Evolutionary conservation across 2,329 filamentous ascomycete species (phyloP).

Genomic region (Aspergillus pseudotamarii): DNA sequence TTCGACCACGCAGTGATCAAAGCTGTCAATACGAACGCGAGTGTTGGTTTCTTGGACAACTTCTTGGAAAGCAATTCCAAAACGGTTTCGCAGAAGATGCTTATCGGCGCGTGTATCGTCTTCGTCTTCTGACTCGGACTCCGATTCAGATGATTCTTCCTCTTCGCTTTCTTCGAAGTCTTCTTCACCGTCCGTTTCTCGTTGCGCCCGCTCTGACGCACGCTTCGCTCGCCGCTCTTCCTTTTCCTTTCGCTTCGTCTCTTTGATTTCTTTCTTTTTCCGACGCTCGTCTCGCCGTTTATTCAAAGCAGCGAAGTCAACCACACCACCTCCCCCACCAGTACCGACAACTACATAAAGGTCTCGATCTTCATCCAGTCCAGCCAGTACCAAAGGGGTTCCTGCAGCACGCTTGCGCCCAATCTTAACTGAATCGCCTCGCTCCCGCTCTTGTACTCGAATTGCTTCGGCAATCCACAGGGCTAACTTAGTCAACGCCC

Average conservation of each 20-base stretch:
- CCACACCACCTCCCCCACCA: slow-evolving; percentile 79
- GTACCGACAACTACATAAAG: slow-evolving; percentile 94
- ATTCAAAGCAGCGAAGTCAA: slow-evolving; percentile 65
- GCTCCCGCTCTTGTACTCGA: slow-evolving; percentile 82
- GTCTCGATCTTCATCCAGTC: slow-evolving; percentile 81
- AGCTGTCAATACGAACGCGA: slow-evolving; percentile 88
- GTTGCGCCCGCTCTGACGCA: slow-evolving; percentile 54
- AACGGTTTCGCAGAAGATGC: slow-evolving; percentile 80
- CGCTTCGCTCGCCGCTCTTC: slow-evolving; percentile 65
- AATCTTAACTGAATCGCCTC: slow-evolving; percentile 65
- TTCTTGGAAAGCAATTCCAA: slow-evolving; percentile 93
- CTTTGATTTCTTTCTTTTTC: slow-evolving; percentile 65
- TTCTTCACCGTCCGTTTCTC: slow-evolving; percentile 60
- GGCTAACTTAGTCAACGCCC: slow-evolving; percentile 88
- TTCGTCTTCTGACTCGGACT: slow-evolving; percentile 59
- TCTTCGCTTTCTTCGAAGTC: slow-evolving; percentile 68
- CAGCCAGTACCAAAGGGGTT: slow-evolving; percentile 86
- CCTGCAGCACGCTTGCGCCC: slow-evolving; percentile 52
- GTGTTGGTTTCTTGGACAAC: slow-evolving; percentile 90
- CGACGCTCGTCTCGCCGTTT: slow-evolving; percentile 67
- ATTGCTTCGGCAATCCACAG: slow-evolving; percentile 94
- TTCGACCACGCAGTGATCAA: slow-evolving; percentile 96
- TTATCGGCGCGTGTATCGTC: slow-evolving; percentile 58
- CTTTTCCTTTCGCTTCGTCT: slow-evolving; percentile 63
- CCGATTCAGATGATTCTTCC: slow-evolving; percentile 41